phyloP scores from a whole-genome alignment of 1,284 basidiomycete genomes.

The Microbotryomycetes sp. region DNA sequence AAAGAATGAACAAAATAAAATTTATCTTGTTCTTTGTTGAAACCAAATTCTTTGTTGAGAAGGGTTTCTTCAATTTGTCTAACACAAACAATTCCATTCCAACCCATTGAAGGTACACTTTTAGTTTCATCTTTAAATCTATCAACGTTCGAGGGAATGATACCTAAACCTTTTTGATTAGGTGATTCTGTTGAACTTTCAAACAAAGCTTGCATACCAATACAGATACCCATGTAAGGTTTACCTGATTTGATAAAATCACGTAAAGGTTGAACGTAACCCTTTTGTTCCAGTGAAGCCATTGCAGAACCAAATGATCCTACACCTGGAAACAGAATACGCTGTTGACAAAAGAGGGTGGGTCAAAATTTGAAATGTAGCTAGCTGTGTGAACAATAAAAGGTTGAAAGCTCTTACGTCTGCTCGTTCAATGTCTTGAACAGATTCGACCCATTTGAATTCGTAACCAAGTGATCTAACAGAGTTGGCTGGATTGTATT shows the following conservation, averaged over 20 bases:
- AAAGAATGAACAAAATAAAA: constrained; percentile 99
- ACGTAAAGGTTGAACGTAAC: constrained; percentile 72
- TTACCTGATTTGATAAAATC: constrained; percentile 80
- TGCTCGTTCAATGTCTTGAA: constrained; percentile 80
- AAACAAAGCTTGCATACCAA: constrained; percentile 95
- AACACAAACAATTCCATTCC: constrained; percentile 62
- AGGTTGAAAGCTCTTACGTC: constrained; percentile 57
- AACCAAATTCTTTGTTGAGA: constrained; percentile 48
- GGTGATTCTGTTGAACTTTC: constrained; percentile 69
- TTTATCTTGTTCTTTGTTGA: constrained; percentile 43
- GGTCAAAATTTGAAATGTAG: too few species aligned
- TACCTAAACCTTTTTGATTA: constrained; percentile 57
- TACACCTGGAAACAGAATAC: constrained; percentile 96
- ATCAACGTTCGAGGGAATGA: constrained; percentile 63
- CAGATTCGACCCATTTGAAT: constrained; percentile 82
- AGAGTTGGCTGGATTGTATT: constrained; percentile 91
- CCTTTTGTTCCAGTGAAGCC: constrained; percentile 63
- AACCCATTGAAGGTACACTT: constrained; percentile 96
- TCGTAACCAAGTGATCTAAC: constrained; percentile 76
- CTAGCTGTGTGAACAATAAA: too few species aligned
- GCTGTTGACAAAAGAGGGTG: too few species aligned
- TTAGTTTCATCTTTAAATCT: constrained; percentile 64
- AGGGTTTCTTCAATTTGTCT: constrained; percentile 11
- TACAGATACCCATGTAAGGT: constrained; percentile 86
- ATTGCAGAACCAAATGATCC: constrained; percentile 89